Base-by-base conservation (phyloP, 164 flowering plant genomes). In the Umbilicus rupestris region DNA sequence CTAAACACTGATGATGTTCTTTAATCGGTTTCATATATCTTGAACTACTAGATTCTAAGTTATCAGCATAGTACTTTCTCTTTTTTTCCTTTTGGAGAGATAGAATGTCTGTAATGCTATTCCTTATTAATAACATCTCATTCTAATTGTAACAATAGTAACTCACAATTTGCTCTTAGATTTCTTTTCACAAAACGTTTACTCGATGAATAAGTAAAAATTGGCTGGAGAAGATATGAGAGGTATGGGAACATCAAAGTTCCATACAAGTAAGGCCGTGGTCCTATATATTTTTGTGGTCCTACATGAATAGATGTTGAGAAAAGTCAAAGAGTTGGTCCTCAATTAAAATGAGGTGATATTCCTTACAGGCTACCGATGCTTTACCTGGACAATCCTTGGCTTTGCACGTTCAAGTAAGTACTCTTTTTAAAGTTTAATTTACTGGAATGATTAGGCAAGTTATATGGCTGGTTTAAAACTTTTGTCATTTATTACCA, bases 311-410 rank as follows among this genome's bases (percentile, higher is more conserved):
- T 19, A 1, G 3, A 49, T 49, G 55, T 20, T 37, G 55, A n/a
- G 55, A 20, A 19, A 20, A 9, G 19, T 49, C 26, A 20, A 19
- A 24, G 24, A 49, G 55, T 7, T n/a, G 55, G 28, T 49, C 55
- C 55, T 49, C 28, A 2, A 20, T n/a, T 20, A 20, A 49, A n/a
- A n/a, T 49, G 24, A 49, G 3, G 55, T 19, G 24, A 19, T 22
- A 49, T 49, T 49, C 20, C 55, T 49, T 24, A 49, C 55, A 4
- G n/a, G 55, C 55, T 49, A 49, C 55, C n/a, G 55, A 49, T 49
- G 39, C 39, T 45, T 45, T 45, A 45, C 49, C 49, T 19, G 20
- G 49, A 24, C 55, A n/a, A 19, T n/a, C n/a, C n/a, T n/a, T n/a
- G n/a, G n/a, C n/a, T n/a, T n/a, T n/a, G n/a, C n/a, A n/a, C n/a